phyloP scores from a whole-genome alignment of 2,329 filamentous ascomycete genomes.

The Rutstroemia sydowiana region DNA sequence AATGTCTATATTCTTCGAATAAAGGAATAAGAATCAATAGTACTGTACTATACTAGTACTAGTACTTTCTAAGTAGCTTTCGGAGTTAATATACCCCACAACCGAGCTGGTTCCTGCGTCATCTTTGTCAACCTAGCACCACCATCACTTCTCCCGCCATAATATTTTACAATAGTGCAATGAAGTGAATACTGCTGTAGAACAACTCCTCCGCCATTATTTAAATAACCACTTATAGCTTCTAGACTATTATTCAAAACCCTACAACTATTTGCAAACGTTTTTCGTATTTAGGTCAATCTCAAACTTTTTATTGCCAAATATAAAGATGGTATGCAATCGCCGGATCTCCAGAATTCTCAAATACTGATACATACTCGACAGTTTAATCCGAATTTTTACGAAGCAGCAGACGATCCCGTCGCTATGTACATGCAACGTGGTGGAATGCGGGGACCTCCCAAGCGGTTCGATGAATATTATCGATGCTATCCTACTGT shows the following conservation, averaged over 20 bases:
- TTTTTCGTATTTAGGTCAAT: too few relatives aligned
- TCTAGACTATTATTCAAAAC: too few relatives aligned
- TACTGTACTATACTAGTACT: neutral
- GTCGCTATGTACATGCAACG: slow-evolving; percentile 27
- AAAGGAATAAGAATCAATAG: neutral
- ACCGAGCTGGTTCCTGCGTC: slow-evolving; percentile 10
- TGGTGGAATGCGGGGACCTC: slow-evolving; percentile 28
- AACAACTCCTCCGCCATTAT: too few relatives aligned
- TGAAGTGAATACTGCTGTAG: neutral
- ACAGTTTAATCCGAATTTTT: slow-evolving; percentile 25
- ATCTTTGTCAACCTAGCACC: neutral
- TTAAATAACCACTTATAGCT: too few relatives aligned
- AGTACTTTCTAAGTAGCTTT: neutral
- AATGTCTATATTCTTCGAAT: neutral
- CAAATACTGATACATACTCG: slow-evolving; percentile 13
- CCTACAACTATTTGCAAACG: too few relatives aligned
- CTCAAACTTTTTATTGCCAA: neutral
- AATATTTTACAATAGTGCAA: neutral
- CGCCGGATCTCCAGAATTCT: neutral
- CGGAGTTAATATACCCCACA: slow-evolving; percentile 6
- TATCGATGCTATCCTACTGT: slow-evolving; percentile 93
- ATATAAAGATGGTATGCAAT: slow-evolving; percentile 18
- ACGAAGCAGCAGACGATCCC: slow-evolving; percentile 25
- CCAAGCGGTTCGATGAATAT: slow-evolving; percentile 92
- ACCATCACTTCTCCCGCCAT: neutral